Conservation (phyloP, 345 rosid species). For the Murraya koenigii region DNA sequence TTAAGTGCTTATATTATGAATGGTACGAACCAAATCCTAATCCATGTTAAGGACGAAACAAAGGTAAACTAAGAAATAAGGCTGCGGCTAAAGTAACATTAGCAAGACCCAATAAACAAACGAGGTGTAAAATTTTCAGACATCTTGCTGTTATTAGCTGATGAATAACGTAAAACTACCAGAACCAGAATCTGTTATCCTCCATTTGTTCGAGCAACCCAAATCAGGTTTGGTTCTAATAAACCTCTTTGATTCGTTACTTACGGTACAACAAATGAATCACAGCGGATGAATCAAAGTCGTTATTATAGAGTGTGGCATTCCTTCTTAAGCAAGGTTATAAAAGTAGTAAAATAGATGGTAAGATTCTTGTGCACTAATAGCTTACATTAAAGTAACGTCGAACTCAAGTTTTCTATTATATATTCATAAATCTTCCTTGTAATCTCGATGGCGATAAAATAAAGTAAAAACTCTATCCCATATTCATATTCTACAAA, state of each 20-base stretch:
- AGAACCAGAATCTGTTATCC: not conserved
- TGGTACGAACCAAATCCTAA: not conserved
- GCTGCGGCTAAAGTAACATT: too few species aligned
- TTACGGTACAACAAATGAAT: not conserved
- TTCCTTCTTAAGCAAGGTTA: conserved; percentile 10
- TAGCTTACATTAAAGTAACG: conserved; percentile 24
- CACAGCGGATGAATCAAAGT: not conserved
- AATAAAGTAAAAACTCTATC: not conserved
- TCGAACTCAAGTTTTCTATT: conserved; percentile 21
- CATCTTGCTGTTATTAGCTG: not conserved
- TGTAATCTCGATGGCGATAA: not conserved
- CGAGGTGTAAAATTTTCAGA: not conserved
- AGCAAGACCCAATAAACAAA: not conserved
- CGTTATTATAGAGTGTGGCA: conserved; percentile 4
- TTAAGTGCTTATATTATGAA: not conserved
- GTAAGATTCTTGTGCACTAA: not conserved
- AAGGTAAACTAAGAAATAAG: not conserved
- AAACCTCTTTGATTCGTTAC: conserved; percentile 4
- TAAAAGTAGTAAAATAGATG: not conserved
- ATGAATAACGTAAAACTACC: not conserved
- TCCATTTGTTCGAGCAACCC: not conserved
- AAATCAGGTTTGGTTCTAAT: not conserved
- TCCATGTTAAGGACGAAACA: not conserved
- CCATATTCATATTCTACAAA: not conserved
- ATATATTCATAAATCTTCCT: not conserved